These are phyloP conservation scores for Histomonas meleagridis DNA, from an alignment of 208 protist species.

Conservation along the genomic window DNA sequence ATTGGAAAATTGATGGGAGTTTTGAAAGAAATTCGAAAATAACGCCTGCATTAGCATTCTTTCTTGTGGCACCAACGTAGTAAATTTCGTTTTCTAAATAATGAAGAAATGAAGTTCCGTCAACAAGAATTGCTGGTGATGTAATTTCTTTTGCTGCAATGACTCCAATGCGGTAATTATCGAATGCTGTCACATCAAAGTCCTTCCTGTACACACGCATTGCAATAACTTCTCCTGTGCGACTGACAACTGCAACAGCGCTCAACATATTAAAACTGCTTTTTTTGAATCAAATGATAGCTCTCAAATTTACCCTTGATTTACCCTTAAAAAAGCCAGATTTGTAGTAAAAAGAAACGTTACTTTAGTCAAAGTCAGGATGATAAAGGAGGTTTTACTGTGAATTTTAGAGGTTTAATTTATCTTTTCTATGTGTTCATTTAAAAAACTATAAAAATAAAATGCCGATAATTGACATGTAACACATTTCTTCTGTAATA, in stretches of 20 bases:
- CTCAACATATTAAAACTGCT: background rate
- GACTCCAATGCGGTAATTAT: background rate
- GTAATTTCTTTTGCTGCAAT: background rate
- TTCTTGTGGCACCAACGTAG: background rate
- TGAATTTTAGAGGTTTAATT: no score
- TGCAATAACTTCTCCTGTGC: background rate
- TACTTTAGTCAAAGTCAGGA: no score
- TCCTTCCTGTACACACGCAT: background rate
- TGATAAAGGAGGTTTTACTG: no score
- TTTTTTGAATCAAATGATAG: background rate
- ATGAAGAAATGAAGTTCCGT: conserved; percentile 22
- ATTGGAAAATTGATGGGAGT: background rate
- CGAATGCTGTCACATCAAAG: background rate
- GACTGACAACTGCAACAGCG: background rate
- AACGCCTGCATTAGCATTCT: background rate
- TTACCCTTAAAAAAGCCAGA: no score
- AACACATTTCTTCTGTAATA: no score
- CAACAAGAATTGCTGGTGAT: background rate
- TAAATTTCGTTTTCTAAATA: conserved; percentile 4
- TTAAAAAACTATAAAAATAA: no score
- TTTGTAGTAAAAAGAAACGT: no score
- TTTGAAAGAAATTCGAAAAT: background rate
- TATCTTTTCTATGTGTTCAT: no score
- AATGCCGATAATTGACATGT: no score
- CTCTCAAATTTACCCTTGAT: no score